Base-by-base conservation (phyloP, 306 rosid genomes). In the Castanospermum australe region DNA sequence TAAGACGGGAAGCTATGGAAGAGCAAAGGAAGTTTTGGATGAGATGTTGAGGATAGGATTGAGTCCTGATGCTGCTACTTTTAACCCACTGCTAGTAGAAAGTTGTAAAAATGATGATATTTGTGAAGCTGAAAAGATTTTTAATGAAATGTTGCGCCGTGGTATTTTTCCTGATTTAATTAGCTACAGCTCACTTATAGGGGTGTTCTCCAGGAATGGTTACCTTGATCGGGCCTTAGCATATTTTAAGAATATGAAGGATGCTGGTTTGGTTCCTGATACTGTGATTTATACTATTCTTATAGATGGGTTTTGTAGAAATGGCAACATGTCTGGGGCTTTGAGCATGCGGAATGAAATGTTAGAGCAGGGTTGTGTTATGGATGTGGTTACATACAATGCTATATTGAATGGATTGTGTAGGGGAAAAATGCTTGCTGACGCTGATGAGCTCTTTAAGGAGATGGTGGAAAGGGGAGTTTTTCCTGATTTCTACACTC, bases 391-490 rank as follows among this genome's bases (percentile, higher is more conserved):
- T 63, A 86, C 91, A 0, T 92, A 92, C 71, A 92, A 92, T 67
- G 86, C 95, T 47, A 77, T 92, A 68, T 80, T 95, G 90, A 91
- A 92, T 85, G 99, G 98, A 20, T 59, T 95, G 86, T 90, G 94
- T 50, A 78, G 85, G 88, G 90, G 78, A 71, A 88, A 78, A 82
- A 87, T 91, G 99, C 90, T 91, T 17, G 82, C 18, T 65, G 95
- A 94, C 36, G 97, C 98, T 15, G 94, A 91, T 77, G 76, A 50
- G 69, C 77, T 95, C 60, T 91, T 86, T 64, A 84, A 82, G 78
- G 97, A 92, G 89, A 95, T 95, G 98, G 63, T 87, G 67, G 96
- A 92, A 79, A 87, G 97, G 79, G 98, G 97, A 63, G 86, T 92
- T 61, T 80, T 89, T 86, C 97, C 98, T 14, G 99, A 92, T 87